Conservation (phyloP, 1,284 basidiomycete species). For the Apiotrichum gracile region DNA sequence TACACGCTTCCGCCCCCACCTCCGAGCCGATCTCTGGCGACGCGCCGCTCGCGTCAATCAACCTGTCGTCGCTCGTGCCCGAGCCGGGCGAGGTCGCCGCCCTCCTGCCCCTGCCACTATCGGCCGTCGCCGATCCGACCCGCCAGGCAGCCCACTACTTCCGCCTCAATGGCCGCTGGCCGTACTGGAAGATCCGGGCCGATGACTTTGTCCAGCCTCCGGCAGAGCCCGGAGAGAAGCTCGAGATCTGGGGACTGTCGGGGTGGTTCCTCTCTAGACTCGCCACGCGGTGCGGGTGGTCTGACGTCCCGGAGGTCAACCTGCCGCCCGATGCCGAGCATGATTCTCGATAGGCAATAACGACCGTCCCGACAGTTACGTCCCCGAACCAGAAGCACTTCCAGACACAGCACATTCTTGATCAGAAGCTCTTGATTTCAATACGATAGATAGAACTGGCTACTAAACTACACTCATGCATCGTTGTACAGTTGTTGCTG, state of each 20-base stretch:
- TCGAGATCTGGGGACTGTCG: constrained; percentile 43
- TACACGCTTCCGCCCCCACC: constrained; percentile 11
- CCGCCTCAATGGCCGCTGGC: constrained; percentile 25
- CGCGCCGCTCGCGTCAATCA: constrained; percentile 22
- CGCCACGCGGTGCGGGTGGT: constrained; percentile 29
- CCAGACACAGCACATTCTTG: no score
- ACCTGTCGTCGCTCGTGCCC: constrained; percentile 18
- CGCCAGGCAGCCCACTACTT: constrained; percentile 31
- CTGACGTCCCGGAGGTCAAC: constrained; percentile 15
- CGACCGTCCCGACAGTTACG: no score
- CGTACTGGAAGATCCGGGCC: constrained; percentile 34
- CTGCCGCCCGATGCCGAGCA: constrained; percentile 5
- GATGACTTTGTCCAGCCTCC: constrained; percentile 23
- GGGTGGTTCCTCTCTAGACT: constrained; percentile 40
- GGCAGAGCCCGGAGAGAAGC: not conserved
- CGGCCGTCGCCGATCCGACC: constrained; percentile 12
- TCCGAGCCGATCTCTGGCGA: not conserved
- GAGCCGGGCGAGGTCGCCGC: constrained; percentile 34
- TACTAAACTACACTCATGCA: no score
- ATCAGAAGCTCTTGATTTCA: no score
- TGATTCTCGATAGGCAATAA: not conserved
- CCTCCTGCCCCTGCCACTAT: constrained; percentile 34
- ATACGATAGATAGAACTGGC: no score
- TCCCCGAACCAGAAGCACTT: no score
- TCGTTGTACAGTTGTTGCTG: no score